Evolutionary conservation across 139 green algal genomes (phyloP).

Genomic region (Protoeuglena noctilucae): DNA sequence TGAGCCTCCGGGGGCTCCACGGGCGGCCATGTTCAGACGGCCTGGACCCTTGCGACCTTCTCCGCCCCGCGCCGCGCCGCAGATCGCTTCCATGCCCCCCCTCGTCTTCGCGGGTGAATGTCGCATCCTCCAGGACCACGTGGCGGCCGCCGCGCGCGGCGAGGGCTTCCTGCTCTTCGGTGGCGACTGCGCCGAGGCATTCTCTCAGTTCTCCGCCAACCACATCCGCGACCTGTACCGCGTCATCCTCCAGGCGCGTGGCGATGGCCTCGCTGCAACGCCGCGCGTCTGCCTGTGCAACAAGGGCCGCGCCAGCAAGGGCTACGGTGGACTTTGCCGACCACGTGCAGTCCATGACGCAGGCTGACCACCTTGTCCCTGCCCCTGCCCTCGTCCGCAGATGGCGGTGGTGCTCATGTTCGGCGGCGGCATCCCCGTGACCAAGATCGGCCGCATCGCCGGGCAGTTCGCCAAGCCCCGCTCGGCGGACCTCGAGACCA

Average conservation of each 20-base stretch:
- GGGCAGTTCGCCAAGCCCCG: conserved; percentile 98
- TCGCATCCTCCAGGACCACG: conserved; percentile 65
- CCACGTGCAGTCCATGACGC: too few species aligned
- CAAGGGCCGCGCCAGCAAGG: too few species aligned
- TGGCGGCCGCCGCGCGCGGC: conserved; percentile 64
- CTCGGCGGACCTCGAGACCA: conserved; percentile 51
- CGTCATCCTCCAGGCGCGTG: conserved; percentile 16
- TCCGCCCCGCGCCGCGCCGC: conserved; percentile 17
- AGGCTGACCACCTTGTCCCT: too few species aligned
- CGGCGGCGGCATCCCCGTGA: conserved; percentile 78
- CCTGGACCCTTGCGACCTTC: background rate
- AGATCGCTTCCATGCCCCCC: conserved; percentile 64
- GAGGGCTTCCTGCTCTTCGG: conserved; percentile 68
- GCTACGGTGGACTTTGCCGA: too few species aligned
- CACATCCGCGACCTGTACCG: conserved; percentile 57
- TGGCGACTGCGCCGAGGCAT: conserved; percentile 94
- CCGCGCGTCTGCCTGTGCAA: background rate
- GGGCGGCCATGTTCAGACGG: background rate
- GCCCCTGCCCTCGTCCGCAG: too few species aligned
- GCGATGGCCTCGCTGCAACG: background rate
- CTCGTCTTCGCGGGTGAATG: conserved; percentile 97
- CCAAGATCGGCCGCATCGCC: conserved; percentile 96
- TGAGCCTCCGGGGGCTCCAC: background rate
- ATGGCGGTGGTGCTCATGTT: conserved; percentile 95
- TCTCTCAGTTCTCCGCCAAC: conserved; percentile 89